A percentile compares a stretch with the other conserved stretches of the same genome.
phyloP scores from a whole-genome alignment of 768 basidiomycete genomes.

The Tulasnella calospora region DNA sequence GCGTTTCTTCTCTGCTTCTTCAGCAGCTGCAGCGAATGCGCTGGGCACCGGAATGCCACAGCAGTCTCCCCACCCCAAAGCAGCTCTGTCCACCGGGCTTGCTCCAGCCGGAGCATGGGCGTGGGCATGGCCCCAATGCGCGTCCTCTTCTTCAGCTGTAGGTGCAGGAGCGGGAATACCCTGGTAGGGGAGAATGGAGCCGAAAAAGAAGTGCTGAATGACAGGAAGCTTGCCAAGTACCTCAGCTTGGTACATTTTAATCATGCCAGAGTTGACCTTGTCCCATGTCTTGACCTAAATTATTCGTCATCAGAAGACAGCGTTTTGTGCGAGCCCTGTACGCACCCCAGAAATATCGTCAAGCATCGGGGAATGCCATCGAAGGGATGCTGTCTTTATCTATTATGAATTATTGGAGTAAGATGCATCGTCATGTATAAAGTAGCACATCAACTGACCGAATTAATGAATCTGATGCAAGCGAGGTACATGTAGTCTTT shows the following conservation, averaged over 20 bases:
- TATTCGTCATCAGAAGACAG: neutral
- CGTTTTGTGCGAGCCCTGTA: neutral
- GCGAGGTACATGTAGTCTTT: conserved; percentile 96
- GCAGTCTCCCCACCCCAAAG: conserved; percentile 78
- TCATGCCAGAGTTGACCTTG: conserved; percentile 93
- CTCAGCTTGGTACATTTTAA: conserved; percentile 96
- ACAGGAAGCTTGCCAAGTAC: conserved; percentile 94
- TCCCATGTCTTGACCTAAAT: conserved; percentile 82
- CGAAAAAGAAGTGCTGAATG: conserved; percentile 93
- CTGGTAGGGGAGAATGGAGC: conserved; percentile 66
- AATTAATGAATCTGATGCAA: conserved; percentile 94
- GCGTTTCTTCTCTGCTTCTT: conserved; percentile 42
- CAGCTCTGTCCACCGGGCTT: conserved; percentile 42
- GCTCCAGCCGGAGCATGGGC: conserved; percentile 38
- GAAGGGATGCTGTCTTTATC: conserved; percentile 92
- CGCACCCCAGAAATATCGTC: conserved; percentile 87
- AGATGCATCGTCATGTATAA: neutral
- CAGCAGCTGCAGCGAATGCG: conserved; percentile 67
- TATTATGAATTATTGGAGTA: conserved; percentile 33
- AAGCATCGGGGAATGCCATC: conserved; percentile 99
- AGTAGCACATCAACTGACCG: conserved; percentile 36
- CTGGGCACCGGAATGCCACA: conserved; percentile 87
- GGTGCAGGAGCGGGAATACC: conserved; percentile 48
- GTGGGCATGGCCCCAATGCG: conserved; percentile 51
- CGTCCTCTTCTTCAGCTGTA: conserved; percentile 35